Evolutionary conservation across 306 rosid genomes (phyloP).

Genomic region (Sphenostylis stenocarpa): DNA sequence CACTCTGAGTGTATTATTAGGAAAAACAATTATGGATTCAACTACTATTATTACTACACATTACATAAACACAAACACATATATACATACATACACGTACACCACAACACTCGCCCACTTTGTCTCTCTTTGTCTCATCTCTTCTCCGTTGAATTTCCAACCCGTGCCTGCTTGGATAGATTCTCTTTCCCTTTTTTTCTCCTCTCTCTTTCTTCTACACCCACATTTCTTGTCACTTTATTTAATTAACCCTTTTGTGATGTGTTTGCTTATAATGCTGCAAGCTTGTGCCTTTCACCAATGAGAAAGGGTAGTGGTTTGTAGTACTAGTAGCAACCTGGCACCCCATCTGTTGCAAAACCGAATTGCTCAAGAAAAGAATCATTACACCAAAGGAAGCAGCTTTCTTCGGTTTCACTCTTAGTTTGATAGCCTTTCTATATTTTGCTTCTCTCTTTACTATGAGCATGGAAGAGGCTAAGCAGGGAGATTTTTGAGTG

Average conservation of each 20-base stretch:
- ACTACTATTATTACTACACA: background rate
- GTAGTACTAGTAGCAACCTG: background rate
- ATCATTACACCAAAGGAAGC: constrained; percentile 31
- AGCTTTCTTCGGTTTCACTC: constrained; percentile 12
- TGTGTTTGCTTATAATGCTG: constrained; percentile 4
- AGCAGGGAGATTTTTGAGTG: constrained; percentile 14
- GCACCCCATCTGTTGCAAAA: constrained; percentile 24
- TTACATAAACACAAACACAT: background rate
- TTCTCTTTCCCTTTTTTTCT: constrained; percentile 2
- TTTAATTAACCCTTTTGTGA: background rate
- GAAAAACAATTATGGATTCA: constrained; percentile 12
- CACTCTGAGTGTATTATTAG: background rate
- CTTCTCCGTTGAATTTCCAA: constrained; percentile 33
- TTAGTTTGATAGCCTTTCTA: constrained; percentile 19
- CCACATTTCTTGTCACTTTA: background rate
- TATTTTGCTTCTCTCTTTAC: constrained; percentile 9
- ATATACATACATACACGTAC: background rate
- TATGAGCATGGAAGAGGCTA: constrained; percentile 26
- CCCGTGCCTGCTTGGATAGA: constrained; percentile 33
- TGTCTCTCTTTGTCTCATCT: constrained; percentile 24
- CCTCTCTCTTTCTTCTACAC: background rate
- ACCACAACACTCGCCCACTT: background rate
- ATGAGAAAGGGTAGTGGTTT: background rate
- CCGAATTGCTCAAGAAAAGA: constrained; percentile 51
- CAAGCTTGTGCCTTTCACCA: constrained; percentile 30